Conservation (phyloP, 495 filamentous ascomycete species). For the Penicillium mononematosum region DNA sequence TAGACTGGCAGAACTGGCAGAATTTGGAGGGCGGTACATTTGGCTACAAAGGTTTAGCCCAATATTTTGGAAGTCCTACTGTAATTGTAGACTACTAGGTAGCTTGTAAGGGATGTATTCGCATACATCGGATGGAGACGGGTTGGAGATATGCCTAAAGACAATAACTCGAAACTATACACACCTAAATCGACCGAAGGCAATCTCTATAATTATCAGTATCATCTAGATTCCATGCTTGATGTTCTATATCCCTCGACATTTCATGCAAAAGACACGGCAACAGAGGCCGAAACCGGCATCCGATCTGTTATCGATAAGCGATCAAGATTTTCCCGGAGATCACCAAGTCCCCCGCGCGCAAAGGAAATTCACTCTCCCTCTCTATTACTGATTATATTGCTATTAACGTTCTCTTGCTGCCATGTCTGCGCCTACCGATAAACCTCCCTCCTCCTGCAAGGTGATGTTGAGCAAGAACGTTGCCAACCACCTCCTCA, state of each 20-base stretch:
- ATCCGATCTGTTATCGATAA: constrained; percentile 46
- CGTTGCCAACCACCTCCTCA: constrained; percentile 75
- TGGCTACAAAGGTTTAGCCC: too few species aligned
- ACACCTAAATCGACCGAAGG: not conserved
- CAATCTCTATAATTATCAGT: not conserved
- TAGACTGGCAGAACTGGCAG: too few species aligned
- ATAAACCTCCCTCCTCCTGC: constrained; percentile 59
- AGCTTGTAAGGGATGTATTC: not conserved
- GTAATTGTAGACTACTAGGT: not conserved
- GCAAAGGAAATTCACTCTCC: constrained; percentile 16
- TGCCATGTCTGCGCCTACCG: constrained; percentile 38
- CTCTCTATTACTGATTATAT: constrained; percentile 12
- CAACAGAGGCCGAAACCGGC: constrained; percentile 37
- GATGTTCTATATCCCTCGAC: not conserved
- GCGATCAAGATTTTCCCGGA: constrained; percentile 39
- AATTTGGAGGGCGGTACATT: too few species aligned
- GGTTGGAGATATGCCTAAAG: too few species aligned
- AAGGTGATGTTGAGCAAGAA: constrained; percentile 86
- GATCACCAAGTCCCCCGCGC: constrained; percentile 22
- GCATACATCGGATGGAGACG: not conserved
- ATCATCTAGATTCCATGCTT: not conserved
- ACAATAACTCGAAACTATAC: not conserved
- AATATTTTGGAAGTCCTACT: too few species aligned
- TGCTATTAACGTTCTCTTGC: constrained; percentile 6
- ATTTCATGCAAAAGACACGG: constrained; percentile 4